Percentiles rank a stretch among this genome's conserved stretches.
These are phyloP conservation scores for Aquilaria yunnanensis DNA, from an alignment of 345 rosid species.

Conservation along the genomic window DNA sequence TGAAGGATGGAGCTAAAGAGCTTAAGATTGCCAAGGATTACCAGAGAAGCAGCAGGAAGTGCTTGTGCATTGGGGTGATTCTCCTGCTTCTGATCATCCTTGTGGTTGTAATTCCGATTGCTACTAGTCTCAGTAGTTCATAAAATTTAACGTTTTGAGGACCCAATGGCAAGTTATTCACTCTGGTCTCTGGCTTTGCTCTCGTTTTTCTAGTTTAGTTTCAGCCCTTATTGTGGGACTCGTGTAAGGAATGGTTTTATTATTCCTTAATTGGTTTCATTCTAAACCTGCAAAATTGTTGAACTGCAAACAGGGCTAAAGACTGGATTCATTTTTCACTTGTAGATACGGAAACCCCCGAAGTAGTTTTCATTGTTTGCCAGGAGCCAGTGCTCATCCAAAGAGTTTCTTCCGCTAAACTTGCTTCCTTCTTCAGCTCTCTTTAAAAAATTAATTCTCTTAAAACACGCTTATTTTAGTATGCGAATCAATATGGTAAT, in stretches of 20 bases:
- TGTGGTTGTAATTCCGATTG: constrained; percentile 59
- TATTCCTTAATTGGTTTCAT: constrained; percentile 4
- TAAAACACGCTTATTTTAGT: too few relatives aligned
- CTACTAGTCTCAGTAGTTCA: constrained; percentile 71
- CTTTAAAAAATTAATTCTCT: too few relatives aligned
- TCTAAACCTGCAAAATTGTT: neutral
- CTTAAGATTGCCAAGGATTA: constrained; percentile 63
- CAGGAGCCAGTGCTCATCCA: too few relatives aligned
- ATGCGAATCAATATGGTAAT: too few relatives aligned
- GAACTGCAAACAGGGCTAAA: too few relatives aligned
- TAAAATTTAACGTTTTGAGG: constrained; percentile 30
- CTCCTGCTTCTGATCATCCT: constrained; percentile 66
- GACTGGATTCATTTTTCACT: too few relatives aligned
- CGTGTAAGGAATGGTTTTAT: neutral
- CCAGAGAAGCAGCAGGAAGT: constrained; percentile 74
- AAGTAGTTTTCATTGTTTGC: too few relatives aligned
- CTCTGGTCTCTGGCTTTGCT: constrained; percentile 12
- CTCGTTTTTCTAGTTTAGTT: neutral
- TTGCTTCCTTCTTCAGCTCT: too few relatives aligned
- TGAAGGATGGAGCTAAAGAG: constrained; percentile 71
- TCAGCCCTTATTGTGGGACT: constrained; percentile 24
- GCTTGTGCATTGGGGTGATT: constrained; percentile 66
- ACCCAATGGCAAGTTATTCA: constrained; percentile 35
- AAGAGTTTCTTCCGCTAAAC: too few relatives aligned
- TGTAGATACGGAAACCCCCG: too few relatives aligned